Evolutionary conservation across 805 yeast genomes (phyloP).

Genomic region (Isabelozyma rhagii): DNA sequence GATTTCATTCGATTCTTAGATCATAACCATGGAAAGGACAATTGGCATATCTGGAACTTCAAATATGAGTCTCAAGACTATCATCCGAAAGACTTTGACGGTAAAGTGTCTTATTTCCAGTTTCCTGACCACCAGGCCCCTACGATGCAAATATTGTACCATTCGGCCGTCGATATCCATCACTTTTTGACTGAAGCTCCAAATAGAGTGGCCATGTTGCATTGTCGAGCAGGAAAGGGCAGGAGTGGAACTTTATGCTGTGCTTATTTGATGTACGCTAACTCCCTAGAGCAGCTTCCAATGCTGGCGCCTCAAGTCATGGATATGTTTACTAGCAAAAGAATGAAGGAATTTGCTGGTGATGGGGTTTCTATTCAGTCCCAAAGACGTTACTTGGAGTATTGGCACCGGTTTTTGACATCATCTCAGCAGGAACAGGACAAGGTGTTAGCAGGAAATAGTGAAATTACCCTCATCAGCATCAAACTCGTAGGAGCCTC

Average conservation of each 20-base stretch:
- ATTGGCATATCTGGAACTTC: constrained; percentile 77
- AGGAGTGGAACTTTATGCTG: constrained; percentile 77
- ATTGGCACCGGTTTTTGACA: constrained; percentile 36
- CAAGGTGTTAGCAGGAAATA: not conserved
- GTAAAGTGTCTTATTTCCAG: constrained; percentile 44
- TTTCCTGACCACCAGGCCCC: constrained; percentile 81
- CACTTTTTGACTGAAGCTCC: constrained; percentile 31
- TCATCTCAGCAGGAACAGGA: not conserved
- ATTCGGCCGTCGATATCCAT: constrained; percentile 44
- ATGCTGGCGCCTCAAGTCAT: constrained; percentile 44
- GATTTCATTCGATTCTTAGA: constrained; percentile 51
- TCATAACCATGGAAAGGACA: constrained; percentile 36
- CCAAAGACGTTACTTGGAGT: constrained; percentile 64
- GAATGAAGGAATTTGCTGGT: constrained; percentile 58
- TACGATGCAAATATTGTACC: constrained; percentile 50
- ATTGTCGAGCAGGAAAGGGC: constrained; percentile 92
- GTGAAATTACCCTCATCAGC: not conserved
- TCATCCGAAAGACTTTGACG: constrained; percentile 34
- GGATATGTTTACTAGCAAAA: constrained; percentile 46
- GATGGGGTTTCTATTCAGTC: constrained; percentile 70
- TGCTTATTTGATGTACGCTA: constrained; percentile 59
- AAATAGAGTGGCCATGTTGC: constrained; percentile 61
- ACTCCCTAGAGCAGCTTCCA: constrained; percentile 16
- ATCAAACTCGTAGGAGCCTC: not conserved
- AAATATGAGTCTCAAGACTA: constrained; percentile 53